Evolutionary conservation across 108 stramenopile species (phyloP).

Genomic region (Seminavis robusta): DNA sequence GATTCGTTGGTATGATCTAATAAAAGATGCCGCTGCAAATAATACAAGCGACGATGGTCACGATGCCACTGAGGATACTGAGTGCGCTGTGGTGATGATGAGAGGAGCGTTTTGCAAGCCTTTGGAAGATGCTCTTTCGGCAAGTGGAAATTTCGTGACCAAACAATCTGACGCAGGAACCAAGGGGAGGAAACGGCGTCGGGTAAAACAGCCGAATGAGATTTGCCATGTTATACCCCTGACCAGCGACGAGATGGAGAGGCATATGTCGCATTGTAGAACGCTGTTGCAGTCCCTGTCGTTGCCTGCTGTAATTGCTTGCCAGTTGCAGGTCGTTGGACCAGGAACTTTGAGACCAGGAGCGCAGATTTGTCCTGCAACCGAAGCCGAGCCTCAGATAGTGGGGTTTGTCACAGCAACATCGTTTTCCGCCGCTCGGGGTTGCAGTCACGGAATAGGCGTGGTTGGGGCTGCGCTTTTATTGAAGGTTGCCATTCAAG

Average conservation of each 20-base stretch:
- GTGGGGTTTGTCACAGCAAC: constrained; percentile 55
- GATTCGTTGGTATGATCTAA: background rate
- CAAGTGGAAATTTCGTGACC: constrained; percentile 24
- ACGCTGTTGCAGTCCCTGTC: constrained; percentile 50
- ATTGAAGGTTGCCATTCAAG: too few species aligned
- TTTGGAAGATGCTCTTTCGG: constrained; percentile 45
- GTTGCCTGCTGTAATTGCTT: constrained; percentile 63
- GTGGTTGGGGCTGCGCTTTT: constrained; percentile 61
- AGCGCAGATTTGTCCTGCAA: constrained; percentile 6
- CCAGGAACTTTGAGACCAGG: constrained; percentile 46
- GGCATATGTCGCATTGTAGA: constrained; percentile 29
- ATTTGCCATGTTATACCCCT: constrained; percentile 35
- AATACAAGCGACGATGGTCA: constrained; percentile 7
- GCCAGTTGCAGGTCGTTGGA: constrained; percentile 52
- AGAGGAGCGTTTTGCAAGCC: constrained; percentile 68
- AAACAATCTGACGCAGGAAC: background rate
- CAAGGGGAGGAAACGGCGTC: constrained; percentile 21
- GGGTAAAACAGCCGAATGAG: background rate
- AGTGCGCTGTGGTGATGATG: constrained; percentile 41
- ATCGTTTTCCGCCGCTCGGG: constrained; percentile 60
- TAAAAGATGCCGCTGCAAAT: background rate
- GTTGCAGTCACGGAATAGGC: constrained; percentile 59
- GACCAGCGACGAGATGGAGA: constrained; percentile 13
- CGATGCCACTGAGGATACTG: background rate
- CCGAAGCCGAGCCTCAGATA: background rate